Conservation (phyloP, 176 grass and related monocot genomes). For the Lolium perenne region DNA sequence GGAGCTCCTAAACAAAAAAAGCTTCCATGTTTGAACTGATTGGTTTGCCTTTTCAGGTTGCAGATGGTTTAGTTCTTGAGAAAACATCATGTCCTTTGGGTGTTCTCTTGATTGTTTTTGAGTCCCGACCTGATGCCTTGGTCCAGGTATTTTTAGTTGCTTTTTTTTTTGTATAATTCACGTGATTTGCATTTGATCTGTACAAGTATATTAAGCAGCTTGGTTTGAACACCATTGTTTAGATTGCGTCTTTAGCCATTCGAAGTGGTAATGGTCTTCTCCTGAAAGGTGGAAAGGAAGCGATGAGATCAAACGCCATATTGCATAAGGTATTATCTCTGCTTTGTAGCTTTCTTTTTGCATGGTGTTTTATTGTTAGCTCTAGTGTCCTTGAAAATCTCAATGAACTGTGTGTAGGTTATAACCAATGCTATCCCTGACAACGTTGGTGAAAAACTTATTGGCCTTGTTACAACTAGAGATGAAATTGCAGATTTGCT, state of each 20-base stretch:
- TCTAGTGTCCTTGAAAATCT: constrained; percentile 7
- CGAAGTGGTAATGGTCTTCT: constrained; percentile 97
- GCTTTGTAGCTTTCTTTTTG: constrained; percentile 20
- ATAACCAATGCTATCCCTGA: constrained; percentile 86
- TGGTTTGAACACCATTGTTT: constrained; percentile 15
- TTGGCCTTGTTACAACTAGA: constrained; percentile 92
- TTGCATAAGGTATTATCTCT: constrained; percentile 81
- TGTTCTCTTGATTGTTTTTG: constrained; percentile 91
- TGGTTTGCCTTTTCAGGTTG: constrained; percentile 57
- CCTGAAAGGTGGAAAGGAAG: constrained; percentile 98
- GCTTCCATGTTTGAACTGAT: constrained; percentile 19
- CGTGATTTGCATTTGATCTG: background rate
- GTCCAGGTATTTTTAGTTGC: constrained; percentile 72
- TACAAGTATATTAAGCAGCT: constrained; percentile 21
- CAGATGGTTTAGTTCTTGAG: constrained; percentile 79
- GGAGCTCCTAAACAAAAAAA: constrained; percentile 30
- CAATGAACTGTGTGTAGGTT: constrained; percentile 50
- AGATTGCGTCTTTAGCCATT: constrained; percentile 98
- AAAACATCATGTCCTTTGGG: constrained; percentile 91
- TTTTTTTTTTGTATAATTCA: no score
- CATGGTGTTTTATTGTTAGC: constrained; percentile 16
- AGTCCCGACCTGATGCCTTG: constrained; percentile 95
- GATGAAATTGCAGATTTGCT: constrained; percentile 93
- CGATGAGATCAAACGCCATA: constrained; percentile 87
- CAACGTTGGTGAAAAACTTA: constrained; percentile 78